phyloP scores from a whole-genome alignment of 371 early-diverging fungal genomes.

The Phascolomyces articulosus region DNA sequence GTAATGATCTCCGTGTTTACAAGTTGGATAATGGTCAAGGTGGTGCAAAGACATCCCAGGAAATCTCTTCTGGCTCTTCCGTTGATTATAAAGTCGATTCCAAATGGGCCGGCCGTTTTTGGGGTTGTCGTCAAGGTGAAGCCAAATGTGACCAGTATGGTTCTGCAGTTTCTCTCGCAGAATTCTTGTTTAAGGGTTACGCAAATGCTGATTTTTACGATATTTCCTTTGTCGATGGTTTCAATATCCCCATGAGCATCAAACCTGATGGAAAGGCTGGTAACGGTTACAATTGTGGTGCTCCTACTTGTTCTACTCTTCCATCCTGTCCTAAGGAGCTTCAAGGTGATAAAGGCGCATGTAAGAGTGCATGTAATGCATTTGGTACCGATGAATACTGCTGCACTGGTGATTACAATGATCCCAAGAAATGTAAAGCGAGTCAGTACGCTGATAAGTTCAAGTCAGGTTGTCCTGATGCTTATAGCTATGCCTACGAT shows the following conservation, averaged over 20 bases:
- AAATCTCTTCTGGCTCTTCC: conserved; percentile 21
- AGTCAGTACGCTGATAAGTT: conserved; percentile 32
- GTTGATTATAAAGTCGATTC: conserved; percentile 20
- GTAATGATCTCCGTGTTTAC: conserved; percentile 26
- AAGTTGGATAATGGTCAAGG: conserved; percentile 36
- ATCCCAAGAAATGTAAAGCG: conserved; percentile 26
- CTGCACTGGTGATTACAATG: conserved; percentile 38
- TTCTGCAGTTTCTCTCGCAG: conserved; percentile 40
- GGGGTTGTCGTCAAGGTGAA: conserved; percentile 35
- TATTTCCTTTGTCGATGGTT: conserved; percentile 47
- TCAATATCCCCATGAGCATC: conserved; percentile 40
- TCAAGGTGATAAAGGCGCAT: conserved; percentile 34
- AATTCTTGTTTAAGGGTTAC: conserved; percentile 33
- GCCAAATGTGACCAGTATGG: conserved; percentile 26
- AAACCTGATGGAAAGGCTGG: conserved; percentile 24
- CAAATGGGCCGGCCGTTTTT: conserved; percentile 43
- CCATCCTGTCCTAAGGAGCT: conserved; percentile 38
- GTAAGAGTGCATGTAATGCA: conserved; percentile 41
- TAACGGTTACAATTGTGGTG: conserved; percentile 28
- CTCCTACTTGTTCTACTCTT: conserved; percentile 28
- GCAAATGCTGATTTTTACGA: conserved; percentile 36
- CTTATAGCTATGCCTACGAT: conserved; percentile 58
- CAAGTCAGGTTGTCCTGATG: conserved; percentile 46
- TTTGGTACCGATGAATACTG: conserved; percentile 39
- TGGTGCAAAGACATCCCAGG: background rate